Evolutionary conservation across 108 stramenopile species (phyloP), one percentile per base, ranked within the genome.

Genomic region (Fistulifera pelliculosa): DNA sequence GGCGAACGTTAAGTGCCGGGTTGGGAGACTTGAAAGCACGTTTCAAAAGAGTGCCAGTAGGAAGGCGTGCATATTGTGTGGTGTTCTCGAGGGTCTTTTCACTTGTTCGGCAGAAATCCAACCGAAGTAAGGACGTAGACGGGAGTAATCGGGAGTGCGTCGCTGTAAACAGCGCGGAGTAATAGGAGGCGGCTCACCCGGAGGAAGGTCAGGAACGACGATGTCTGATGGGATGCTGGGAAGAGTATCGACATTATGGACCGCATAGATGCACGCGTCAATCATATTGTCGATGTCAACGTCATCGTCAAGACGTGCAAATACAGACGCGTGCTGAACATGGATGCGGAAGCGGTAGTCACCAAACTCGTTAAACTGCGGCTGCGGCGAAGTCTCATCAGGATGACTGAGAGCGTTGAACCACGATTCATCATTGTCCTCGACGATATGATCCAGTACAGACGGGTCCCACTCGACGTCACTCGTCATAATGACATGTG

Each of bases 401-500:
- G 3, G 6, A 6, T 3, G 3, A 35, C 31, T 35, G 31, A 35
- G 6, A 6, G 31, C 14, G 7, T 39, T 42, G 26, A 22, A 23
- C 23, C 27, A 22, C 6, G 27, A 39, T 27, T 3, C 21, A 23
- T 23, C 56, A 45, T 45, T 11, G 7, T 45, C 44, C 15, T 65
- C 56, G 38, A 39, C 15, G n/a, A 11, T 43, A 18, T 50, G n/a
- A 41, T 62, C 67, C 13, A 40, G 15, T 18, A 41, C 41, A 8
- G 47, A 38, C 14, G 71, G 71, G 28, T 67, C 52, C 72, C 72
- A 73, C 15, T 41, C 56, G 8, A 16, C 31, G 38, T 66, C 63
- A 15, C 48, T 35, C 0, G 72, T 73, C 35, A 68, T 23, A 15
- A 57, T 19, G 18, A 73, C 61, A 58, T 73, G 71, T 5, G 71